Conservation (phyloP, 345 rosid genomes). For the Gossypium arboreum region DNA sequence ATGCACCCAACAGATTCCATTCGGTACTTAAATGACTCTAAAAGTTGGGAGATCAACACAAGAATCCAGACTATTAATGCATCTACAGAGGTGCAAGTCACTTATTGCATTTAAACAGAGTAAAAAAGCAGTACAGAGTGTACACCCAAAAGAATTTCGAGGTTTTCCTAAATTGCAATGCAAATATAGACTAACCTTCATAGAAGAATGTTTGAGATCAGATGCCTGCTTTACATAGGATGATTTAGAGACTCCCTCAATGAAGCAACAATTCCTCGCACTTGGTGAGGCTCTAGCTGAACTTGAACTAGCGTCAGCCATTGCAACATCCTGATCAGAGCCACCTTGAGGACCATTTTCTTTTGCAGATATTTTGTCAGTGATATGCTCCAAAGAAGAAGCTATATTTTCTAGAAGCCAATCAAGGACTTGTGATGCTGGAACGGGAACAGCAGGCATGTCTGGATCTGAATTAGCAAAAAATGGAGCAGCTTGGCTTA, state of each 20-base stretch:
- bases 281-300: slow-evolving; percentile 56
- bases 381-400: slow-evolving; percentile 65
- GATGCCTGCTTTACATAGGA: slow-evolving; percentile 83
- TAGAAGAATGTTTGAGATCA: slow-evolving; percentile 85
- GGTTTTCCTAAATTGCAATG: not conserved
- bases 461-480: slow-evolving; percentile 99
- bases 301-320: slow-evolving; percentile 83
- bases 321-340: slow-evolving; percentile 86
- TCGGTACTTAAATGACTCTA: not conserved
- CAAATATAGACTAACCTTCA: slow-evolving; percentile 56
- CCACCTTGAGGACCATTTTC: slow-evolving; percentile 70
- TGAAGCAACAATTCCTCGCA: slow-evolving; percentile 66
- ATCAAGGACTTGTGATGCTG: slow-evolving; percentile 81
- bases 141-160: not conserved
- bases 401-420: slow-evolving; percentile 86
- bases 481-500: slow-evolving; percentile 92
- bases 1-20: not conserved
- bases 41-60: not conserved
- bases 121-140: not conserved
- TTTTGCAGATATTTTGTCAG: slow-evolving; percentile 83
- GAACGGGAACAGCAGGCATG: slow-evolving; percentile 97
- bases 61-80: not conserved
- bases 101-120: not conserved
- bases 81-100: not conserved
- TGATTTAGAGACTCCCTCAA: slow-evolving; percentile 93